phyloP scores from a whole-genome alignment of 176 grass and related monocot genomes.

The Chloris gayana region DNA sequence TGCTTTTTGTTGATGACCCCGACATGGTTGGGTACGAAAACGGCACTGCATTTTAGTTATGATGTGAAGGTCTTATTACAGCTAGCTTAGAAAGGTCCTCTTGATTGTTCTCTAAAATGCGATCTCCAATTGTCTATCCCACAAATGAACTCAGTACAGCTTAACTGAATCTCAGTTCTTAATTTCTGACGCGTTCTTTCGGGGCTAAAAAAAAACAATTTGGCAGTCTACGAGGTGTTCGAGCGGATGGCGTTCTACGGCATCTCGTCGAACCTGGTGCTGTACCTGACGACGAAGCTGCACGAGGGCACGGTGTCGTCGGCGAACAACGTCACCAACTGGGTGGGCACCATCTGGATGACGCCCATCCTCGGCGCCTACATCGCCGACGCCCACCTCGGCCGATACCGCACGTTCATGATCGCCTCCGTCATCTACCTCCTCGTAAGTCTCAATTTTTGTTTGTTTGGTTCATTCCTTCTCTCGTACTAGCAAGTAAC shows the following conservation, averaged over 20 bases:
- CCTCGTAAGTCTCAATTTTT: constrained; percentile 45
- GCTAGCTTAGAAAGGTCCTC: background rate
- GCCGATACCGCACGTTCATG: constrained; percentile 90
- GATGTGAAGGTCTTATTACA: background rate
- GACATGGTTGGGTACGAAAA: constrained; percentile 1
- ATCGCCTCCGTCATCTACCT: constrained; percentile 73
- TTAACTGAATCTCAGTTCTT: background rate
- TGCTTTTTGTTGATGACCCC: background rate
- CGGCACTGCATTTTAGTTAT: background rate
- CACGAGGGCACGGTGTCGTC: constrained; percentile 82
- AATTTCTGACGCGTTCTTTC: background rate
- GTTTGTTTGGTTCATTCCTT: background rate
- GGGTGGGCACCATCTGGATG: constrained; percentile 92
- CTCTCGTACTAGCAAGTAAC: too few species aligned
- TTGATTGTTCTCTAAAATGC: background rate
- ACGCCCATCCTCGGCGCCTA: constrained; percentile 87
- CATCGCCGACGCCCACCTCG: constrained; percentile 86
- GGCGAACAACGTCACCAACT: constrained; percentile 90
- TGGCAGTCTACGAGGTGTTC: constrained; percentile 87
- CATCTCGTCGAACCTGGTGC: constrained; percentile 87
- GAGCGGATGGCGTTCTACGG: constrained; percentile 95
- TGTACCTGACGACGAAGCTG: constrained; percentile 81
- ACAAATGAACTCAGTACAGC: background rate
- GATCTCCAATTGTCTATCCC: too few species aligned
- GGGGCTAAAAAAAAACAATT: background rate